Evolutionary conservation across 129 eudicot genomes (phyloP).

Genomic region (Dittrichia graveolens): DNA sequence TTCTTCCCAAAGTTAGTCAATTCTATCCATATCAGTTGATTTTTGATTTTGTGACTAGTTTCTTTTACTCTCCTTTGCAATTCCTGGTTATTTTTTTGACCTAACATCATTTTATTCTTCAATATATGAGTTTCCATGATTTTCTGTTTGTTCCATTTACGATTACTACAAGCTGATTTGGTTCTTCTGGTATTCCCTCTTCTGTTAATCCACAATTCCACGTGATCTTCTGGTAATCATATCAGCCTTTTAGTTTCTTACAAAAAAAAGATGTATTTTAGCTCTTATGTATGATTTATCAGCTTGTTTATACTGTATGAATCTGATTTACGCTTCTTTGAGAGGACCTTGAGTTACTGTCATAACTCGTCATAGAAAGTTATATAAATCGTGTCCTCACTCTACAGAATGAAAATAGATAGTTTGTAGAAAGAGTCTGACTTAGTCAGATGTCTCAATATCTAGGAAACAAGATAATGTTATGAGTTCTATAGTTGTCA

Average conservation of each 20-base stretch:
- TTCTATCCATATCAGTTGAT: conserved; percentile 7
- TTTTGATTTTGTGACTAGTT: conserved; percentile 3
- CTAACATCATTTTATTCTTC: conserved; percentile 12
- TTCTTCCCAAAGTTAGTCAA: conserved; percentile 23
- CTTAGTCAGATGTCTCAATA: neutral
- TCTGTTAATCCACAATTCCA: neutral
- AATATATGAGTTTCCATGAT: neutral
- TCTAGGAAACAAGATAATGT: neutral
- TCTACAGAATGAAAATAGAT: neutral
- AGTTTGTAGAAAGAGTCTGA: neutral
- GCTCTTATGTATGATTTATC: neutral
- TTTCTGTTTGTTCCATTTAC: neutral
- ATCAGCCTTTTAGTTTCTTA: neutral
- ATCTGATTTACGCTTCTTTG: neutral
- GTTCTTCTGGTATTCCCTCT: neutral
- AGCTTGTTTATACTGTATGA: neutral
- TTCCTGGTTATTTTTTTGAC: conserved; percentile 22
- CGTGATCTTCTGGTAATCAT: neutral
- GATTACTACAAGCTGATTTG: neutral
- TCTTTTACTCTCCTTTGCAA: neutral
- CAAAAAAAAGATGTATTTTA: neutral
- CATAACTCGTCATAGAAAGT: neutral
- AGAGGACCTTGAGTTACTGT: conserved; percentile 1
- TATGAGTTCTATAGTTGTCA: neutral
- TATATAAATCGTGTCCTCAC: neutral